phyloP scores from a whole-genome alignment of 2,329 filamentous ascomycete species.

The Colletotrichum australisinense region DNA sequence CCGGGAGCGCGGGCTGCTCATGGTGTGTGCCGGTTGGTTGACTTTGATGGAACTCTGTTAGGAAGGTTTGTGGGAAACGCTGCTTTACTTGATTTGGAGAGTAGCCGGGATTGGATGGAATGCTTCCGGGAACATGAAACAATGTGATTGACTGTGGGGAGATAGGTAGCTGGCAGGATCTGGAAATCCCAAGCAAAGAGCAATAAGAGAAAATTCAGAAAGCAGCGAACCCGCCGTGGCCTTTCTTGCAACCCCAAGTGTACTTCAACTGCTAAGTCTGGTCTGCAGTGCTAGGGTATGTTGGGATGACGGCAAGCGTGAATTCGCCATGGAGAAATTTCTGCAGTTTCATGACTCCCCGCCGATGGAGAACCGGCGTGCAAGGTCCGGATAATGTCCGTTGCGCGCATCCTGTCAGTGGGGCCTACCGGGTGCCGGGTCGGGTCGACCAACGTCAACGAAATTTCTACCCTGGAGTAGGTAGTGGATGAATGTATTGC shows the following conservation, averaged over 20 bases:
- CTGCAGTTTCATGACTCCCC: constrained; percentile 3
- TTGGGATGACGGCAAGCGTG: constrained; percentile 13
- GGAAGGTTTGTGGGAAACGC: neutral
- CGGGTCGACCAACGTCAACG: neutral
- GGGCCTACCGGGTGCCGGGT: constrained; percentile 17
- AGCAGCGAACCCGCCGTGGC: constrained; percentile 6
- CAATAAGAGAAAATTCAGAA: neutral
- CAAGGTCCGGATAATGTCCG: constrained; percentile 11
- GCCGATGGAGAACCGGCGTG: constrained; percentile 16
- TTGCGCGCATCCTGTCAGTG: neutral
- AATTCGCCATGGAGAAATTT: neutral
- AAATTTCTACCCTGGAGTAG: neutral
- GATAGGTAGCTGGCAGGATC: neutral
- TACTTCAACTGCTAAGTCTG: neutral
- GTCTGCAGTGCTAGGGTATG: constrained; percentile 5
- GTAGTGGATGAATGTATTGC: neutral
- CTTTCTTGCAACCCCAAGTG: neutral
- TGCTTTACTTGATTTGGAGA: neutral
- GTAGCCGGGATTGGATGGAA: neutral
- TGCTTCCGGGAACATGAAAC: neutral
- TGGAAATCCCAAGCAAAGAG: neutral
- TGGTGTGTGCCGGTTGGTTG: neutral
- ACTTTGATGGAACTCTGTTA: neutral
- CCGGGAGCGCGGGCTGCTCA: neutral
- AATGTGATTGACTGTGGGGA: neutral